phyloP scores from a whole-genome alignment of 1,284 basidiomycete species.

The Leccinum fallax region DNA sequence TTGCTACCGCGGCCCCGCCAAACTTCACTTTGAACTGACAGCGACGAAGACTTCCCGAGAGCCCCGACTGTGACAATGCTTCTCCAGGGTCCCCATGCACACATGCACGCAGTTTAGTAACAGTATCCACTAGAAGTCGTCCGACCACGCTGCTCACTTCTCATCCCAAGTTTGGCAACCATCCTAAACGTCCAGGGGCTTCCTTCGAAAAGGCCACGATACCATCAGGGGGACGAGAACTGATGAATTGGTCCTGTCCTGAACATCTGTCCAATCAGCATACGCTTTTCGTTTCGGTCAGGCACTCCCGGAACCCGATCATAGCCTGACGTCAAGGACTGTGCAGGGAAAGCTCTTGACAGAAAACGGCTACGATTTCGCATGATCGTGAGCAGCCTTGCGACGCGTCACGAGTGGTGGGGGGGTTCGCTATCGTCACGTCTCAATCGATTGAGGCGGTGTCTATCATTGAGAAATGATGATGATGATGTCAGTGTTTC shows the following conservation, averaged over 20 bases:
- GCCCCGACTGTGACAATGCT: background rate
- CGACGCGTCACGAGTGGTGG: background rate
- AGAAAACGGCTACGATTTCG: constrained; percentile 15
- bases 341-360: constrained; percentile 21
- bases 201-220: background rate
- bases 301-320: background rate
- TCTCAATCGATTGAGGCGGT: constrained; percentile 16
- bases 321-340: constrained; percentile 30
- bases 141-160: background rate
- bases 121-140: background rate
- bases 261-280: constrained; percentile 1
- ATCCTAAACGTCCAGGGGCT: background rate
- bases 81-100: background rate
- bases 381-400: background rate
- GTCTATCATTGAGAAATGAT: constrained; percentile 13
- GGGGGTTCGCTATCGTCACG: constrained; percentile 15
- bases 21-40: background rate
- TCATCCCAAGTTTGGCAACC: background rate
- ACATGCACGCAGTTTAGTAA: background rate
- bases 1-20: constrained; percentile 18
- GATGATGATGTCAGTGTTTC: constrained; percentile 30
- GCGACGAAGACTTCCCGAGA: background rate
- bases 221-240: background rate
- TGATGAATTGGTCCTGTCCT: background rate
- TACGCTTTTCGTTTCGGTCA: background rate